Evolutionary conservation across 257 asterid species (phyloP), one percentile per base, ranked within the genome.

Genomic region (Echium plantagineum): DNA sequence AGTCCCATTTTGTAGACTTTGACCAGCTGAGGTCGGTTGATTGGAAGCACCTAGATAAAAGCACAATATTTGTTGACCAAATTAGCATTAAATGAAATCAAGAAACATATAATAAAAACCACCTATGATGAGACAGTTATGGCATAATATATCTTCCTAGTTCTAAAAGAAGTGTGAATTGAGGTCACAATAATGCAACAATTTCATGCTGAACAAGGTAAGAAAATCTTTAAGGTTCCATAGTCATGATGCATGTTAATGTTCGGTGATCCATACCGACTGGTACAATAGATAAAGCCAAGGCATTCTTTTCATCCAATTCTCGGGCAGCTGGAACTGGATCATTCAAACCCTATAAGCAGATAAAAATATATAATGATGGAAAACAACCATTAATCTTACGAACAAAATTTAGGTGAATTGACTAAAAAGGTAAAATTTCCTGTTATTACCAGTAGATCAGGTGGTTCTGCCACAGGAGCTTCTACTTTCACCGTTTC

Each of bases 241-340:
- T 6, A 28, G 5, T 28, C 9, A 0, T 42, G 16, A 42, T 42
- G 49, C 49, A 42, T 5, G 12, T 42, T 17, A 42, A 42, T 42
- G 16, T 13, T 10, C 26, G 16, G 13, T 42, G 49, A 42, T 42
- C 17, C 86, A 68, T 78, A 89, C 99, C 91, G 57, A 72, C 84
- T 52, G 97, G 91, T 55, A 93, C 87, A 71, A 93, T 89, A 64
- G 99, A 96, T 70, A 89, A 77, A 73, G 97, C 97, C 83, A 81
- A 26, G 57, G 97, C 83, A 77, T 93, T 93, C 75, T 80, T 89
- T 81, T 89, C 94, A 32, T 93, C 95, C 54, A 93, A 78, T 76
- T 76, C 91, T 35, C 87, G 57, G 52, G 93, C 94, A 55, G 94
- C 97, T 21, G 97, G 94, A 70, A 63, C 21, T 48, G 94, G 85